A percentile compares a stretch with the other conserved stretches of the same genome.
Evolutionary conservation across 2,329 filamentous ascomycete genomes (phyloP).

Genomic region (Pestalotiopsis sp.): DNA sequence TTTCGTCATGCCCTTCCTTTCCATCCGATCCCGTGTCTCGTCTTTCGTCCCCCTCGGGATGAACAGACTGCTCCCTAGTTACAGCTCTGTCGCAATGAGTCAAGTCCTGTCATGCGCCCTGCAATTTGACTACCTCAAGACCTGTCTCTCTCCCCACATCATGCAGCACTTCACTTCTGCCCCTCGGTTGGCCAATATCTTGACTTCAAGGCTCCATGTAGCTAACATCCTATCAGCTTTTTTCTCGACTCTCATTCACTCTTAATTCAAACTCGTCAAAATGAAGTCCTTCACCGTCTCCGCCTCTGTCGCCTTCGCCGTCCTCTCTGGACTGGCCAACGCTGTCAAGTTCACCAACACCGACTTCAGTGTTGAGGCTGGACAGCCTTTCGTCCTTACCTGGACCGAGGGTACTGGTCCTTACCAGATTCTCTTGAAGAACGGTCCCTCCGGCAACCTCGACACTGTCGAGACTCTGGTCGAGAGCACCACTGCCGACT

Average conservation of each 20-base stretch:
- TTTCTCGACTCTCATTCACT: conserved; percentile 24
- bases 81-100: conserved; percentile 1
- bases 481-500: conserved; percentile 33
- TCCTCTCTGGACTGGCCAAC: conserved; percentile 31
- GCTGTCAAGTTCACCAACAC: conserved; percentile 38
- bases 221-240: not conserved
- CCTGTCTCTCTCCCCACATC: not conserved
- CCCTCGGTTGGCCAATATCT: not conserved
- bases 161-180: not conserved
- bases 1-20: not conserved
- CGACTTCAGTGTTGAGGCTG: conserved; percentile 37
- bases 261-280: conserved; percentile 24
- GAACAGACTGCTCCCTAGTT: not conserved
- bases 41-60: not conserved
- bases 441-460: conserved; percentile 39
- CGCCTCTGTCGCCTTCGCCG: conserved; percentile 31
- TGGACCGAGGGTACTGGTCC: conserved; percentile 43
- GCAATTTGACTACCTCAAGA: not conserved
- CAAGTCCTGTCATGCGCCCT: not conserved
- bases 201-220: conserved; percentile 11
- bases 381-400: conserved; percentile 44
- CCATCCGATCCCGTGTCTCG: not conserved
- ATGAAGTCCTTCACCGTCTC: conserved; percentile 33
- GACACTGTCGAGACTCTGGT: conserved; percentile 34
- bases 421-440: conserved; percentile 45